Conservation (phyloP, 2,329 filamentous ascomycete genomes). For the Samsoniella hepiali region DNA sequence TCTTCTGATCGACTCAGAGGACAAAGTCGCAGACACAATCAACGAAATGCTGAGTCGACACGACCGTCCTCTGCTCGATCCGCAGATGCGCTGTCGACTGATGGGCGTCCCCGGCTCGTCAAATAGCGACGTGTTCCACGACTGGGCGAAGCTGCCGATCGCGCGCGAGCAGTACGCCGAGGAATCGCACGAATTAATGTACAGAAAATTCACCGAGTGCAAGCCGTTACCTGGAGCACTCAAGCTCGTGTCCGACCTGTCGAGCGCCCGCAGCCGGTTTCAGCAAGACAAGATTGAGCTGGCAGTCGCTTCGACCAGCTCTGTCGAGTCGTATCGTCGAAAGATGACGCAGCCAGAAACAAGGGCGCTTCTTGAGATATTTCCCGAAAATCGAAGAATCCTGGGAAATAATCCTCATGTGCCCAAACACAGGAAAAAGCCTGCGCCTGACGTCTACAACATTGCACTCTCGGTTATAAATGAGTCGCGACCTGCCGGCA, state of each 20-base stretch:
- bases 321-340: conserved; percentile 55
- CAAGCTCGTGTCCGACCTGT: conserved; percentile 49
- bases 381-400: conserved; percentile 53
- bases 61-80: conserved; percentile 57
- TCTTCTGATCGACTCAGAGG: conserved; percentile 68
- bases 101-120: conserved; percentile 58
- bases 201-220: conserved; percentile 35
- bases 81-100: conserved; percentile 65
- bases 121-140: conserved; percentile 56
- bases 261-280: conserved; percentile 22
- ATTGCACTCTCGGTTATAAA: conserved; percentile 65
- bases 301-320: conserved; percentile 64
- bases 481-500: conserved; percentile 45
- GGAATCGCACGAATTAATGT: conserved; percentile 30
- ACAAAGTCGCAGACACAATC: conserved; percentile 62
- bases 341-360: conserved; percentile 48
- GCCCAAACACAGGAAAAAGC: conserved; percentile 61
- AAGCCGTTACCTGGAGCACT: conserved; percentile 62
- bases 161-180: conserved; percentile 41
- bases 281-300: conserved; percentile 45
- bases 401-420: conserved; percentile 66
- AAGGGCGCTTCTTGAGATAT: conserved; percentile 32
- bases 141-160: conserved; percentile 66
- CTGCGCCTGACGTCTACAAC: conserved; percentile 70
- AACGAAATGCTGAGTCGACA: conserved; percentile 62